phyloP scores from a whole-genome alignment of 176 grass and related monocot genomes.

The Miscanthus lutarioriparius region DNA sequence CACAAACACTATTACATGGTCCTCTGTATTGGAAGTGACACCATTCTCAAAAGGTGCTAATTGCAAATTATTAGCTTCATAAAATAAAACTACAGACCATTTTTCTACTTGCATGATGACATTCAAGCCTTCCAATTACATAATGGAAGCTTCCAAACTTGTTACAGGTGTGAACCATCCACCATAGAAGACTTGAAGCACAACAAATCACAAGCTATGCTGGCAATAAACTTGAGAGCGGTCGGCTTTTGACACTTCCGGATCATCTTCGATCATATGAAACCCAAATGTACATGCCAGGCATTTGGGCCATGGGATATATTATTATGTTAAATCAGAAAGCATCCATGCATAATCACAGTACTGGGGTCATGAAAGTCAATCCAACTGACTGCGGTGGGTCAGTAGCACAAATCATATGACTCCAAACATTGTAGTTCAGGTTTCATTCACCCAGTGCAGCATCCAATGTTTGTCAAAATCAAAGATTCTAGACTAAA shows the following conservation, averaged over 20 bases:
- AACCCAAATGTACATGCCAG: background rate
- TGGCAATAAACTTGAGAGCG: background rate
- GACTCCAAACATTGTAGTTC: background rate
- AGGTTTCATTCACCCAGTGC: background rate
- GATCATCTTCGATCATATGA: background rate
- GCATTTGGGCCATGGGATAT: background rate
- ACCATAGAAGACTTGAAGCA: slow-evolving; percentile 6
- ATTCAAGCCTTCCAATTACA: background rate
- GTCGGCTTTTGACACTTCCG: background rate
- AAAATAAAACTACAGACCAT: background rate
- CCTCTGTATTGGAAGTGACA: background rate
- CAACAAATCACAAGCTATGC: background rate
- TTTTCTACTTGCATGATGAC: background rate
- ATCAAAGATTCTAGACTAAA: background rate
- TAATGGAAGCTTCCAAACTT: background rate
- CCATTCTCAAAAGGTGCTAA: background rate
- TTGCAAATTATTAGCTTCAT: background rate
- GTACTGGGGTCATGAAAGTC: background rate
- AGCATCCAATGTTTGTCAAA: background rate
- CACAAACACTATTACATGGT: background rate
- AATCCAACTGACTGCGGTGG: background rate
- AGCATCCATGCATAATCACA: background rate
- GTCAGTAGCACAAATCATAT: background rate
- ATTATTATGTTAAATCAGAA: background rate
- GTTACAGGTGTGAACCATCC: slow-evolving; percentile 6